Evolutionary conservation across 1,284 basidiomycete genomes (phyloP).

Genomic region (Phellinidium pouzarii): DNA sequence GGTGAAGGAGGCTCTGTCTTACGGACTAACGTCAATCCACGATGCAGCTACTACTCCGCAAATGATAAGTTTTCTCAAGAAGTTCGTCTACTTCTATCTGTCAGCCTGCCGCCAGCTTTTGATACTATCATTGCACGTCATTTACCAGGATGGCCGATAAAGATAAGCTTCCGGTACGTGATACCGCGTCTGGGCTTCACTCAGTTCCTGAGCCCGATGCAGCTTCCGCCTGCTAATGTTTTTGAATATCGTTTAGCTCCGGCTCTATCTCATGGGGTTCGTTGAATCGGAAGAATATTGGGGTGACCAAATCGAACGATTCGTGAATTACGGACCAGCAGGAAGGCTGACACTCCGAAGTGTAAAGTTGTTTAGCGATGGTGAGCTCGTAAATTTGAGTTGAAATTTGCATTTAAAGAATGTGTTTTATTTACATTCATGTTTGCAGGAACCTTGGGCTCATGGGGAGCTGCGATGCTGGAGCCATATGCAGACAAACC

Average conservation of each 20-base stretch:
- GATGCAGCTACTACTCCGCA: conserved; percentile 59
- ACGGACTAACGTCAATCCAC: conserved; percentile 79
- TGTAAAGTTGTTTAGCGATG: conserved; percentile 81
- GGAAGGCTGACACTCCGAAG: conserved; percentile 64
- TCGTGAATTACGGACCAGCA: conserved; percentile 57
- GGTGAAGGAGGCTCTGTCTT: conserved; percentile 58
- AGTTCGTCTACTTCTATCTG: conserved; percentile 34
- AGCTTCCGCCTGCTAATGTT: not conserved
- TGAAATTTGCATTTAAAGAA: too few species aligned
- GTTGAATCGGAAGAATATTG: conserved; percentile 56
- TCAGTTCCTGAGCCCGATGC: not conserved
- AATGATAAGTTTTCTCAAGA: conserved; percentile 59
- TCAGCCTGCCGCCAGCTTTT: not conserved
- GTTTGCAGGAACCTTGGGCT: conserved; percentile 87
- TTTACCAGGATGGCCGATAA: conserved; percentile 40
- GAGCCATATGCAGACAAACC: conserved; percentile 81
- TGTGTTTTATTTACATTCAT: too few species aligned
- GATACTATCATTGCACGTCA: not conserved
- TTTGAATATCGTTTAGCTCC: conserved; percentile 39
- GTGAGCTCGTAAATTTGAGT: too few species aligned
- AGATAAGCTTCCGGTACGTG: conserved; percentile 56
- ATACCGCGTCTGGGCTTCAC: not conserved
- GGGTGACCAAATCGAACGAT: conserved; percentile 52
- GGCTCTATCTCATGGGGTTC: conserved; percentile 74
- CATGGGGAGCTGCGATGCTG: conserved; percentile 84